Evolutionary conservation across 768 basidiomycete genomes (phyloP).

Genomic region (Boletales sp.): DNA sequence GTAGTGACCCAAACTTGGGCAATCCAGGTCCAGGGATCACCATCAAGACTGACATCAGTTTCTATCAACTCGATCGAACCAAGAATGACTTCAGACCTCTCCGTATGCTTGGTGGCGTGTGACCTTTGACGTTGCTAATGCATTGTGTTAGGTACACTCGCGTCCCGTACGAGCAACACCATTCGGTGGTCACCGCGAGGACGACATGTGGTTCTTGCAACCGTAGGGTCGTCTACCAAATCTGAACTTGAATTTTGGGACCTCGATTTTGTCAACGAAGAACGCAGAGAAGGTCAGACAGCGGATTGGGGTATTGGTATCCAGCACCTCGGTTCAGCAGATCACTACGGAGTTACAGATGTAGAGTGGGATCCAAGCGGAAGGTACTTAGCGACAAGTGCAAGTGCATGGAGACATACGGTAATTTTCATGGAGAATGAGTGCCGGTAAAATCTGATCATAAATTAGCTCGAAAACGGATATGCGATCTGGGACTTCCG

Average conservation of each 20-base stretch:
- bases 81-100: conserved; percentile 95
- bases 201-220: conserved; percentile 92
- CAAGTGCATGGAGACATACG: conserved; percentile 92
- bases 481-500: conserved; percentile 98
- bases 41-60: conserved; percentile 94
- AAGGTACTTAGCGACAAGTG: conserved; percentile 87
- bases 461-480: conserved; percentile 84
- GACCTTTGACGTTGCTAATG: conserved; percentile 2
- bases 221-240: conserved; percentile 91
- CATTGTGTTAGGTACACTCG: conserved; percentile 56
- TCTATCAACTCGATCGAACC: conserved; percentile 88
- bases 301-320: conserved; percentile 84
- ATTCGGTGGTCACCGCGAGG: conserved; percentile 97
- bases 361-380: conserved; percentile 99
- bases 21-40: conserved; percentile 87
- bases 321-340: conserved; percentile 78
- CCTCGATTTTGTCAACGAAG: conserved; percentile 80
- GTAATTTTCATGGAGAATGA: conserved; percentile 43
- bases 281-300: conserved; percentile 42
- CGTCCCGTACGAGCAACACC: conserved; percentile 85
- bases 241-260: conserved; percentile 99
- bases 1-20: conserved; percentile 88
- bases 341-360: conserved; percentile 97
- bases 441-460: conserved; percentile 7
- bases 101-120: conserved; percentile 44